phyloP scores from a whole-genome alignment of 2,329 filamentous ascomycete genomes.

The Pyrenophora teres region DNA sequence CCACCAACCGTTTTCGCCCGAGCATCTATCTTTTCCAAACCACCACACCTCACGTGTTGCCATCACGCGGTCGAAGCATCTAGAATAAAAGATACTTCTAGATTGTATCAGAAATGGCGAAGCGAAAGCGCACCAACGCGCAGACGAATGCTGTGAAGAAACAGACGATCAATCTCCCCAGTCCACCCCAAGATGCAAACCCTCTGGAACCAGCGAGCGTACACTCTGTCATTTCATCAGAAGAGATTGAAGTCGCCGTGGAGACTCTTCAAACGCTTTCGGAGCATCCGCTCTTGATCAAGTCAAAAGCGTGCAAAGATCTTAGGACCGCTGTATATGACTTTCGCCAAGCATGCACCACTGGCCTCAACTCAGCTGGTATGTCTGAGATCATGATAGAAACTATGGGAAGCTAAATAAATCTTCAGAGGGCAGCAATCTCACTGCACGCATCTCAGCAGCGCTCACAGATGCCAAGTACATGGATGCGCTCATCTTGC shows the following conservation, averaged over 20 bases:
- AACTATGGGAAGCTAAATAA: conserved; percentile 6
- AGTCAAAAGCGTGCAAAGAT: conserved; percentile 70
- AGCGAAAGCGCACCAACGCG: conserved; percentile 35
- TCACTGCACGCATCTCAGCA: conserved; percentile 69
- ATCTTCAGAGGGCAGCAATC: conserved; percentile 60
- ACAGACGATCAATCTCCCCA: conserved; percentile 29
- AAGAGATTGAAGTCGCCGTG: conserved; percentile 70
- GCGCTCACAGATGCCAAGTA: conserved; percentile 69
- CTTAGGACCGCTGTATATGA: conserved; percentile 69
- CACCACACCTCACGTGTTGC: not conserved
- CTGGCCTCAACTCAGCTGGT: conserved; percentile 64
- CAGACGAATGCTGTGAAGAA: conserved; percentile 30
- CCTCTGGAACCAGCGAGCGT: conserved; percentile 56
- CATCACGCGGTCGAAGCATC: too few species aligned
- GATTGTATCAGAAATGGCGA: conserved; percentile 24
- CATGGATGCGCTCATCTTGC: conserved; percentile 66
- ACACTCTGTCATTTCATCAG: conserved; percentile 61
- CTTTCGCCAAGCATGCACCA: conserved; percentile 71
- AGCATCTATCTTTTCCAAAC: not conserved
- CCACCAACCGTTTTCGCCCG: conserved; percentile 2
- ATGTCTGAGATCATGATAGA: conserved; percentile 11
- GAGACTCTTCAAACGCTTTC: conserved; percentile 66
- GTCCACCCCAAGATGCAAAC: conserved; percentile 32
- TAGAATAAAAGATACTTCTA: not conserved
- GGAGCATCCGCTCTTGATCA: conserved; percentile 65